Percentiles rank a stretch among this genome's conserved stretches.
Conservation (phyloP, 257 asterid species). For the Pogostemon cablin region DNA sequence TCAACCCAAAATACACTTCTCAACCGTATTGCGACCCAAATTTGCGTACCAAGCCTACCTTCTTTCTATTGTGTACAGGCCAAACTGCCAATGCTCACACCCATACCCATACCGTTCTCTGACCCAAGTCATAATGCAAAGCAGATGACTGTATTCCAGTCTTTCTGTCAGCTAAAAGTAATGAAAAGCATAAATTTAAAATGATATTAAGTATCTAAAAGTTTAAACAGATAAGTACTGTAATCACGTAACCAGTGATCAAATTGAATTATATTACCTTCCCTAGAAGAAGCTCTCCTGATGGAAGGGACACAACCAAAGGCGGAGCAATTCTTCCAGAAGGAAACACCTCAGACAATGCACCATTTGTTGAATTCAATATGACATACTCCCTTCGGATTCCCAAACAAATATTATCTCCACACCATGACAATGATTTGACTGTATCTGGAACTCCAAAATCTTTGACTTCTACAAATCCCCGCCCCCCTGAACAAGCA, state of each 20-base stretch:
- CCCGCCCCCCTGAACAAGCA: conserved; percentile 77
- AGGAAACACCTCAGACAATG: conserved; percentile 84
- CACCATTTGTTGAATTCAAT: conserved; percentile 80
- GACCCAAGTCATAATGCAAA: too few species aligned
- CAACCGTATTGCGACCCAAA: too few species aligned
- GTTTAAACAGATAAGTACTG: conserved; percentile 10
- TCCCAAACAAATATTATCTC: conserved; percentile 94
- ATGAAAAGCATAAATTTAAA: conserved; percentile 19
- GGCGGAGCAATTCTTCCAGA: conserved; percentile 98
- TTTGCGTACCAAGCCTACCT: too few species aligned
- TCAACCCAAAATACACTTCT: too few species aligned
- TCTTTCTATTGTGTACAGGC: too few species aligned
- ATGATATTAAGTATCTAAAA: conserved; percentile 11
- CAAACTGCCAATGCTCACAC: too few species aligned
- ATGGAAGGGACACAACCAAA: conserved; percentile 81
- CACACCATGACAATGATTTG: conserved; percentile 97
- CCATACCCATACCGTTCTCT: too few species aligned
- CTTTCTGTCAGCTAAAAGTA: conserved; percentile 1
- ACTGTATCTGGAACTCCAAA: conserved; percentile 88
- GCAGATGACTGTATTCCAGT: background rate
- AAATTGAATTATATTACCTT: conserved; percentile 54
- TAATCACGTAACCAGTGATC: background rate
- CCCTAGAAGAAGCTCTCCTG: conserved; percentile 93
- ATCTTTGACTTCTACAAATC: conserved; percentile 95
- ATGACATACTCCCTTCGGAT: conserved; percentile 80